Conservation (phyloP, 2,329 filamentous ascomycete species). For the Aspergillus felis region DNA sequence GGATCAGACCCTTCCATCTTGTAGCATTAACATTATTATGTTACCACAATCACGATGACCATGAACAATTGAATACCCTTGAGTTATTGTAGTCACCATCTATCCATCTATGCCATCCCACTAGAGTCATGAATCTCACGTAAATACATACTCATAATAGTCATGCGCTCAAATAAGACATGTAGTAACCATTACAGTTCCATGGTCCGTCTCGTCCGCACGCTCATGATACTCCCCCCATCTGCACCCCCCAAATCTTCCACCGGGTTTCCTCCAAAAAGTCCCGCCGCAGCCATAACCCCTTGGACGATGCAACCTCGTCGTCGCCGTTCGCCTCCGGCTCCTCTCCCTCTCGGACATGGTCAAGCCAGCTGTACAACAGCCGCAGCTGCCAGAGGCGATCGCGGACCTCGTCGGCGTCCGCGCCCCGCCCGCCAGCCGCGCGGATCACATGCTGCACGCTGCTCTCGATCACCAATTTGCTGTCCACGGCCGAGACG, state of each 20-base stretch:
- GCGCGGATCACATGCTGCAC: conserved; percentile 31
- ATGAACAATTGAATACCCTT: too few species aligned
- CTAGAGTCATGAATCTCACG: background rate
- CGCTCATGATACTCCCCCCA: background rate
- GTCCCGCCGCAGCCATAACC: conserved; percentile 37
- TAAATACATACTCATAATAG: background rate
- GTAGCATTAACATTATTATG: background rate
- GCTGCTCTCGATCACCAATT: conserved; percentile 61
- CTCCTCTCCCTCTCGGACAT: conserved; percentile 15
- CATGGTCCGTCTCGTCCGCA: background rate
- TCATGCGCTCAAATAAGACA: background rate
- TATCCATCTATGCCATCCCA: background rate
- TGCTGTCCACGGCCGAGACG: conserved; percentile 65
- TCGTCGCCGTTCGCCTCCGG: conserved; percentile 28
- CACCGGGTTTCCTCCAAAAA: conserved; percentile 40
- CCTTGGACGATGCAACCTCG: conserved; percentile 14
- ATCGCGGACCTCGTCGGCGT: conserved; percentile 49
- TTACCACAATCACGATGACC: background rate
- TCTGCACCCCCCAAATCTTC: conserved; percentile 41
- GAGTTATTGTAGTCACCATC: background rate
- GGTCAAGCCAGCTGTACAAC: conserved; percentile 65
- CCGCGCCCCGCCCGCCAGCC: conserved; percentile 27
- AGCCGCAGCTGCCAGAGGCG: conserved; percentile 59
- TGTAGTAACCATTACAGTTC: background rate
- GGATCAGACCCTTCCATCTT: background rate